Percentiles rank a stretch among this genome's conserved stretches.
Conservation (phyloP, 208 protist genomes). For the Trypanosoma caninum region DNA sequence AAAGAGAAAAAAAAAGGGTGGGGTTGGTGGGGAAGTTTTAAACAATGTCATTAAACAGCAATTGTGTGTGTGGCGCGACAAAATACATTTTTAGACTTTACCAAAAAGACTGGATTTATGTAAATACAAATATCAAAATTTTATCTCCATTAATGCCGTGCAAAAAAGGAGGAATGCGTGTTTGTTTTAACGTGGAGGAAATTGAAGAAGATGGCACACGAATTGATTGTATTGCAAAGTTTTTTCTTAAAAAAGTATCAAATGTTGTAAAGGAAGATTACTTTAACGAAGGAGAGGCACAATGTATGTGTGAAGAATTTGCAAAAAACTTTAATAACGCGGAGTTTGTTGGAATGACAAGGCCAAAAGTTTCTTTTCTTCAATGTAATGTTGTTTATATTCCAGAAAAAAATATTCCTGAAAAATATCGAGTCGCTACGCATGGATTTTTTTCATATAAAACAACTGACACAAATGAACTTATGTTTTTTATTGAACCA, state of each 20-base stretch:
- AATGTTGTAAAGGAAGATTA: constrained; percentile 82
- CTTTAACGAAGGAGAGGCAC: constrained; percentile 82
- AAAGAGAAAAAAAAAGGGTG: background rate
- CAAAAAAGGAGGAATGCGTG: constrained; percentile 74
- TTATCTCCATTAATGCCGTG: constrained; percentile 40
- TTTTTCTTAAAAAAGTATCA: constrained; percentile 71
- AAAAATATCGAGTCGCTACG: constrained; percentile 34
- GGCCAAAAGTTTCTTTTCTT: constrained; percentile 81
- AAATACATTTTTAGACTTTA: constrained; percentile 75
- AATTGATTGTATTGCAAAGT: constrained; percentile 77
- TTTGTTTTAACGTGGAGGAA: constrained; percentile 85
- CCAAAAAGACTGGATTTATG: constrained; percentile 57
- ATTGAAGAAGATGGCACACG: constrained; percentile 60
- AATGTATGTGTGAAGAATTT: constrained; percentile 86
- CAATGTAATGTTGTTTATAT: constrained; percentile 84
- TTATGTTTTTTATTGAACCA: constrained; percentile 87
- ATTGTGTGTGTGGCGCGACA: background rate
- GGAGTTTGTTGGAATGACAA: constrained; percentile 23
- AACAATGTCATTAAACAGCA: background rate
- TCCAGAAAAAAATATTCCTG: constrained; percentile 45
- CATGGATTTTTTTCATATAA: constrained; percentile 74
- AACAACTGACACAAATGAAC: constrained; percentile 60
- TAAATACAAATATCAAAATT: constrained; percentile 55
- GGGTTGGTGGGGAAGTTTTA: background rate
- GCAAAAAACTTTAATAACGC: constrained; percentile 77